Base-by-base conservation (phyloP, 2,329 filamentous ascomycete species). In the Fusarium longipes region DNA sequence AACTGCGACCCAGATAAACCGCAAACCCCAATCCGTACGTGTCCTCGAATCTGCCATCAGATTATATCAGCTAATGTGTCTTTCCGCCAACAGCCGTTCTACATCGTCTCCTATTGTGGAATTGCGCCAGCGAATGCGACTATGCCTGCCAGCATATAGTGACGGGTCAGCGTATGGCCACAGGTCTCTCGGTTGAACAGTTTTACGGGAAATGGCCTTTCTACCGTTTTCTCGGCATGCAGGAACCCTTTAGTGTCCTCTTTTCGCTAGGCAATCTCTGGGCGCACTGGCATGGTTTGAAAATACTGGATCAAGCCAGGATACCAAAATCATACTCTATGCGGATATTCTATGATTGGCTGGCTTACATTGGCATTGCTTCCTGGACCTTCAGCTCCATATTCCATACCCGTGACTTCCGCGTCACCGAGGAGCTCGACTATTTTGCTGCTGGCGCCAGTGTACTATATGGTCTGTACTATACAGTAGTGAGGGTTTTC, bases 141-240 rank as follows among this genome's bases (percentile, higher is more conserved):
- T 97, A 99, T 83, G 91, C 92, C 63, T 99, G 96, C 84, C 96
- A 99, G 79, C 95, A 97, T 84, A 91, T 97, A 77, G 85, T 96
- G 62, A 98, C 96, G 57, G 80, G 87, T 71, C 81, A 82, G 59
- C 93, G 95, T 67, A 80, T 93, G 68, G 82, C 86, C 25, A 82
- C 86, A 65, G 86, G 88, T 62, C 86, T 88, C 29, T 86, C 89
- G 12, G 80, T 97, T 48, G 90, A 95, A 57, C 96, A 99, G 81
- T 99, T 94, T 83, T 93, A 99, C 82, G 96, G 96, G 30, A 99
- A 99, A 86, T 99, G 96, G 96, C 96, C 96, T 36, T 99, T 99
- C 81, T 84, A 90, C 78, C 92, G 96, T 70, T 86, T 97, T 75
- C 80, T 96, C 53, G 96, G 96, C 77, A 91, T 97, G 83, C 96